These are phyloP conservation scores for Malassezia equina DNA, from an alignment of 1,284 basidiomycete species.

Conservation along the genomic window DNA sequence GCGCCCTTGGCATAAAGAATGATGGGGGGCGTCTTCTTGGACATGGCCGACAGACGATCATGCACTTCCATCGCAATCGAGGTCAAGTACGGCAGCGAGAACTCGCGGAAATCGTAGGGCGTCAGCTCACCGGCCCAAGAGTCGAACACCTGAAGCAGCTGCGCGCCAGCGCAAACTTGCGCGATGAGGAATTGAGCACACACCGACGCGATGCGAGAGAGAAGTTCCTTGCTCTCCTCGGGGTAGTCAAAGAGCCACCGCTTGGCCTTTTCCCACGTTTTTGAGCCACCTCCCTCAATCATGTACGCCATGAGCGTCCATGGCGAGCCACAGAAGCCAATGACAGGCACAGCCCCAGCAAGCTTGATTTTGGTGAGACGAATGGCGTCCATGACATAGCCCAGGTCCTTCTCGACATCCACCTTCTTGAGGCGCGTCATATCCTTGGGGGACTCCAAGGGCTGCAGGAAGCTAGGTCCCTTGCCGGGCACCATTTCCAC, in stretches of 20 bases:
- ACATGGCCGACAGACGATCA: slow-evolving; percentile 36
- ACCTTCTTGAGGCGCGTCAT: slow-evolving; percentile 41
- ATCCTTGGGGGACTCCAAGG: slow-evolving; percentile 39
- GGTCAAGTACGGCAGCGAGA: slow-evolving; percentile 41
- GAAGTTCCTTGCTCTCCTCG: slow-evolving; percentile 38
- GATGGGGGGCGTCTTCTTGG: slow-evolving; percentile 35
- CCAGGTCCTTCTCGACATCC: slow-evolving; percentile 45
- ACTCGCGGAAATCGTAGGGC: slow-evolving; percentile 43
- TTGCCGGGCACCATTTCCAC: slow-evolving; percentile 46
- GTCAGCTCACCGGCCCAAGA: slow-evolving; percentile 48
- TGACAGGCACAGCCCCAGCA: slow-evolving; percentile 45
- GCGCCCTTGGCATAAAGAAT: slow-evolving; percentile 46
- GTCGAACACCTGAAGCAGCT: slow-evolving; percentile 46
- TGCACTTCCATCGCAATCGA: slow-evolving; percentile 38
- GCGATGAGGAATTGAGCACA: slow-evolving; percentile 44
- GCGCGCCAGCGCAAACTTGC: slow-evolving; percentile 43
- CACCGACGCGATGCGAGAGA: slow-evolving; percentile 41
- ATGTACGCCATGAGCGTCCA: slow-evolving; percentile 49
- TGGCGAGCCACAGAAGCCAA: slow-evolving; percentile 46
- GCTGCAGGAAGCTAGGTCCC: slow-evolving; percentile 43
- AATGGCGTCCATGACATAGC: slow-evolving; percentile 46
- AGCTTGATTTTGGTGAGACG: slow-evolving; percentile 36
- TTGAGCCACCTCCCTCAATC: slow-evolving; percentile 46
- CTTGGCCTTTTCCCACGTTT: slow-evolving; percentile 46
- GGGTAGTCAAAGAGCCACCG: slow-evolving; percentile 44